Evolutionary conservation across 2,329 filamentous ascomycete species (phyloP).

Genomic region (Aspergillus puulaauensis): DNA sequence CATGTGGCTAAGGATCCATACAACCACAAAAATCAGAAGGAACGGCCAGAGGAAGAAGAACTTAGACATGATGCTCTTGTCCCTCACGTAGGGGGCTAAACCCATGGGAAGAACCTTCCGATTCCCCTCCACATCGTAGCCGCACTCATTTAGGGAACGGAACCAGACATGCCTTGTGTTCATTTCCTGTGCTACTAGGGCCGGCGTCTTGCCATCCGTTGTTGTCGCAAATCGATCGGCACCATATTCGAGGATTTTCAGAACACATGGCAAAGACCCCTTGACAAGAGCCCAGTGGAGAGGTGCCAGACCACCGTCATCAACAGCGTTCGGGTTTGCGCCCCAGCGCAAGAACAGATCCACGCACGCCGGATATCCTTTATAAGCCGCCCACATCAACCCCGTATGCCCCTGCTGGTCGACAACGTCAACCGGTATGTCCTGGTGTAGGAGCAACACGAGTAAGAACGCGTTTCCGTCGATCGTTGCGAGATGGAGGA

Average conservation of each 20-base stretch:
- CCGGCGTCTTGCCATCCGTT: conserved; percentile 84
- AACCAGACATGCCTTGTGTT: conserved; percentile 82
- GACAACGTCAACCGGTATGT: conserved; percentile 87
- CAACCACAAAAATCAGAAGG: conserved; percentile 66
- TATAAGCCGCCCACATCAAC: conserved; percentile 99
- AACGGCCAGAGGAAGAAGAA: conserved; percentile 93
- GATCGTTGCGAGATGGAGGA: conserved; percentile 93
- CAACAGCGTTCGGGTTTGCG: conserved; percentile 83
- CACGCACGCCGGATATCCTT: conserved; percentile 88
- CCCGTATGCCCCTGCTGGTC: conserved; percentile 90
- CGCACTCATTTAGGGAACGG: conserved; percentile 76
- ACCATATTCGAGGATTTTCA: conserved; percentile 94
- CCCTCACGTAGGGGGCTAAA: conserved; percentile 71
- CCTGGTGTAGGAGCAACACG: conserved; percentile 86
- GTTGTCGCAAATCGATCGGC: conserved; percentile 91
- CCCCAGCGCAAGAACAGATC: conserved; percentile 94
- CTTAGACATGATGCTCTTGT: conserved; percentile 72
- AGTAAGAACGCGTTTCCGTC: conserved; percentile 93
- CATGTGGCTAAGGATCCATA: conserved; percentile 72
- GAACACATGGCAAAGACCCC: conserved; percentile 82
- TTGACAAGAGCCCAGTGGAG: conserved; percentile 97
- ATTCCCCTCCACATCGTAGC: conserved; percentile 77
- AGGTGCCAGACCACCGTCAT: conserved; percentile 91
- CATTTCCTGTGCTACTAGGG: conserved; percentile 82
- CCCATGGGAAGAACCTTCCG: conserved; percentile 70